Base-by-base conservation (phyloP, 2,329 filamentous ascomycete species). In the Botrytis aclada region DNA sequence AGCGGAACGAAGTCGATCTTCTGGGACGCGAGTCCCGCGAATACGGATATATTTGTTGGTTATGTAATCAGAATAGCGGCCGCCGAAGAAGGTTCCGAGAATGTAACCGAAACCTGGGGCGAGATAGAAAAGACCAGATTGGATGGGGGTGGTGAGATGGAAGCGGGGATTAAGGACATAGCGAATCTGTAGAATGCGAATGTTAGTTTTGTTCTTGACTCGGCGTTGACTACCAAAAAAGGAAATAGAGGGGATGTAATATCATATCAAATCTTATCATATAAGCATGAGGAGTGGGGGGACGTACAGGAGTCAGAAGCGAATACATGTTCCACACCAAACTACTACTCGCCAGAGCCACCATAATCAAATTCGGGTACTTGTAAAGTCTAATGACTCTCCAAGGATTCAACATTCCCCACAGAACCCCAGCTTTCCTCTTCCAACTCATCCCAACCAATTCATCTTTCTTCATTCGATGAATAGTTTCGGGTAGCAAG, bases 251-350 rank as follows among this genome's bases (percentile, higher is more conserved):
- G 37, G 1, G 1, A 41, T 1, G 37, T 20, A 5, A 63, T 9
- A n/a, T 61, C 22, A 18, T 61, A 37, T 39, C 22, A 18, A 39
- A 37, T 39, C 4, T 1, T 43, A 29, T 43, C 7, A n/a, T 9
- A 22, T 7, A 22, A 43, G 18, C 29, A 20, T 41, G 39, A 41
- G 34, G 16, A 58, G 29, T 22, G 18, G 14, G 3, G 5, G 56
- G 32, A 60, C 66, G n/a, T 41, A 61, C 67, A 0, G 89, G 89
- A 0, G 90, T 92, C 4, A 92, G 84, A 0, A 92, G 85, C 4
- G 85, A 86, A 81, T 93, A 93, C 79, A 94, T 93, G 81, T 94
- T 93, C 90, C 90, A 94, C 22, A 93, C 88, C 0, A 95, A 83
- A 20, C 87, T 85, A 0, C 86, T 87, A 63, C 87, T 89, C 3